These are phyloP conservation scores for Solanum ossicruentum DNA, from an alignment of 257 asterid genomes.

Conservation along the genomic window DNA sequence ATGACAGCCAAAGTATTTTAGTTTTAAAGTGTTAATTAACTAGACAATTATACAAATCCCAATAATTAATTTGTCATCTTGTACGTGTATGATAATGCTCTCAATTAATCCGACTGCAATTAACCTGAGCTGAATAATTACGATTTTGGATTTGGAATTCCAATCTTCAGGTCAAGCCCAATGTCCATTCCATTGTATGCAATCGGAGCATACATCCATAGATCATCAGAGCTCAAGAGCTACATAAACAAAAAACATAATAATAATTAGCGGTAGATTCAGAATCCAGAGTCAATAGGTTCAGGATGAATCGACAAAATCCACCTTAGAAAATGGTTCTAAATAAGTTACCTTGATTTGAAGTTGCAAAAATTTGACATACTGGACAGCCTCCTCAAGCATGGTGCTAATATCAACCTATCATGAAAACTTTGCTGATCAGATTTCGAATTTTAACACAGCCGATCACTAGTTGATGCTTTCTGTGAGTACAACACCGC, in stretches of 20 bases:
- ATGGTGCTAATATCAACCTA: slow-evolving; percentile 89
- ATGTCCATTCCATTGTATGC: slow-evolving; percentile 83
- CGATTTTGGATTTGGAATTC: background rate
- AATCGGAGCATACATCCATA: slow-evolving; percentile 94
- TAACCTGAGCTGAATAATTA: background rate
- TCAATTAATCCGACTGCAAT: background rate
- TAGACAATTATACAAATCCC: background rate
- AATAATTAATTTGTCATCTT: background rate
- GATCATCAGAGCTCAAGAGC: slow-evolving; percentile 80
- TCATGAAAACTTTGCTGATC: background rate
- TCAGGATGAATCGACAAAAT: background rate
- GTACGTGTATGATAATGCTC: background rate
- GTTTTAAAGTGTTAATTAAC: background rate
- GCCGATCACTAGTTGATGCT: background rate
- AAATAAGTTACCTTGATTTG: slow-evolving; percentile 57
- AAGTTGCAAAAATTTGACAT: slow-evolving; percentile 78
- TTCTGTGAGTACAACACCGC: background rate
- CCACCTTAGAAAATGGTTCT: too few species aligned
- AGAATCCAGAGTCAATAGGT: background rate
- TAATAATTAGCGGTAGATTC: background rate
- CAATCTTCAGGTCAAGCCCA: slow-evolving; percentile 36
- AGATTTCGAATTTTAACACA: background rate
- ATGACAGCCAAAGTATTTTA: background rate
- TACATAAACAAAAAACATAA: slow-evolving; percentile 7
- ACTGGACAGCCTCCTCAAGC: slow-evolving; percentile 92